phyloP scores from a whole-genome alignment of 169 alveolate genomes.

The Plasmodium vivax region DNA sequence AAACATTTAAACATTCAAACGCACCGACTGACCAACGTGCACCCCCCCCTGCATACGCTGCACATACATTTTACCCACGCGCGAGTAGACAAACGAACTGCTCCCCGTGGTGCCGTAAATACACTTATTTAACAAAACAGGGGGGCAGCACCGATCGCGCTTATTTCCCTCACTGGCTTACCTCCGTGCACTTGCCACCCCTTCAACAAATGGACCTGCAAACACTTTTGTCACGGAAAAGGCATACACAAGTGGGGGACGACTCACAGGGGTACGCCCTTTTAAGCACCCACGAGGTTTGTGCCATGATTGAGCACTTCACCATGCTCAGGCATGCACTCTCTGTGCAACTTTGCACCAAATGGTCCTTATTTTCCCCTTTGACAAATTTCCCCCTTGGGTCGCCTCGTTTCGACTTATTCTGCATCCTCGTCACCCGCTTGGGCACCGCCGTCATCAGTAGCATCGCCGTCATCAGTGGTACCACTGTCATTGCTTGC shows the following conservation, averaged over 20 bases:
- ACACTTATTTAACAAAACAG: background rate
- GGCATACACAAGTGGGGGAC: background rate
- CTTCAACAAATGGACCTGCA: background rate
- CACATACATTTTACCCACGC: background rate
- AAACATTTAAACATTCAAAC: background rate
- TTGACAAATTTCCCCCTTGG: background rate
- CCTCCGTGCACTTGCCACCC: background rate
- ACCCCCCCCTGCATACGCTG: background rate
- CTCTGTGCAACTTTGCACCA: background rate
- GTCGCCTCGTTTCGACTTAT: background rate
- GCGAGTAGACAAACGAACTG: background rate
- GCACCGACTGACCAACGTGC: background rate
- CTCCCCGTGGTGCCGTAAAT: background rate
- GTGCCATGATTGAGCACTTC: background rate
- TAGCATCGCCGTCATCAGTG: no score
- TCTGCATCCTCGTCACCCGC: background rate
- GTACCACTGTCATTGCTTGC: no score
- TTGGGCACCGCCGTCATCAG: background rate
- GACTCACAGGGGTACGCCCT: background rate
- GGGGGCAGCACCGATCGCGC: background rate
- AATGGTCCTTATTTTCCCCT: background rate
- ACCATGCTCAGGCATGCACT: background rate
- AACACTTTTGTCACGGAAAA: background rate
- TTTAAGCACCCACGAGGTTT: background rate
- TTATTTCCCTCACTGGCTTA: background rate